A percentile compares a stretch with the other conserved stretches of the same genome.
phyloP scores from a whole-genome alignment of 2,329 filamentous ascomycete genomes.

The Geoglossum cookeanum region DNA sequence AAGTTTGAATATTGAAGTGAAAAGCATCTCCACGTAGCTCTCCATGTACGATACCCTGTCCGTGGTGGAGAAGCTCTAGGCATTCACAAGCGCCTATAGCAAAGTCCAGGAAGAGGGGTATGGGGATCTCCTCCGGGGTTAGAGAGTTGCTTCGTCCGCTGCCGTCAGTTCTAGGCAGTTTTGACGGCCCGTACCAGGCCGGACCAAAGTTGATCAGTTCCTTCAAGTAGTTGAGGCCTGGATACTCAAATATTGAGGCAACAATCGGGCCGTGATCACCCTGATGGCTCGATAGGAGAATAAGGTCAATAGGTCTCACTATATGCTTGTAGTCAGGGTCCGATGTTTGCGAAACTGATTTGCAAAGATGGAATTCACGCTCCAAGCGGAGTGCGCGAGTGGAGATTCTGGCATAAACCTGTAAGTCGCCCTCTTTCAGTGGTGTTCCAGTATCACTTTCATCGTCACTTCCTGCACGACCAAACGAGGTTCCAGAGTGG shows the following conservation, averaged over 20 bases:
- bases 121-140: constrained; percentile 36
- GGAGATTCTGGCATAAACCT: constrained; percentile 66
- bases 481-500: not conserved
- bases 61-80: constrained; percentile 78
- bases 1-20: constrained; percentile 56
- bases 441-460: constrained; percentile 23
- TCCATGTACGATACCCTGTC: constrained; percentile 69
- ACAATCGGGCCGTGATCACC: constrained; percentile 53
- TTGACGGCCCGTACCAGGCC: constrained; percentile 31
- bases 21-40: constrained; percentile 84
- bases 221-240: constrained; percentile 53
- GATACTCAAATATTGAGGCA: constrained; percentile 63
- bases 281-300: constrained; percentile 47
- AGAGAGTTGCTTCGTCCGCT: constrained; percentile 27
- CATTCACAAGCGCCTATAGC: constrained; percentile 76
- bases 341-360: constrained; percentile 47
- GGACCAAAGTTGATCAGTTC: constrained; percentile 62
- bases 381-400: constrained; percentile 69
- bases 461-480: constrained; percentile 24
- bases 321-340: constrained; percentile 62
- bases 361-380: constrained; percentile 68
- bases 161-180: constrained; percentile 29
- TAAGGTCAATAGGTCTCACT: constrained; percentile 59
- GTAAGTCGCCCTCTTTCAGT: constrained; percentile 26
- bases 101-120: constrained; percentile 71